Evolutionary conservation across 495 filamentous ascomycete species (phyloP).

Genomic region (Penicillium arizonense): DNA sequence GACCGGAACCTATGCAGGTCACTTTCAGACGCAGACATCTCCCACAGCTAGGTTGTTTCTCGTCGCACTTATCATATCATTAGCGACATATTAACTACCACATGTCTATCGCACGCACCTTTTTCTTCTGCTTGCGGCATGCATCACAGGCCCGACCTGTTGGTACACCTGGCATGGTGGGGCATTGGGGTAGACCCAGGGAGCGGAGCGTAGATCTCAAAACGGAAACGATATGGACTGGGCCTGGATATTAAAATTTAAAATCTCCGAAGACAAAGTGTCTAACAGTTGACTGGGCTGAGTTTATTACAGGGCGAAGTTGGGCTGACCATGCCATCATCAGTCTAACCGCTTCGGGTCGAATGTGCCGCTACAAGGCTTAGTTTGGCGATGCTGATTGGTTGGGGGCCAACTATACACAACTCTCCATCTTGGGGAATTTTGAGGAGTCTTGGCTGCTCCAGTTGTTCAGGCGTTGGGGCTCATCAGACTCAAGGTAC

Average conservation of each 20-base stretch:
- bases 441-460: no score
- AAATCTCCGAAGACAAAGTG: background rate
- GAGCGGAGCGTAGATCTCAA: slow-evolving; percentile 6
- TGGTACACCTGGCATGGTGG: slow-evolving; percentile 50
- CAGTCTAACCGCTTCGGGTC: slow-evolving; percentile 18
- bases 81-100: background rate
- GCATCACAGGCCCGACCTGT: slow-evolving; percentile 47
- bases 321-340: no score
- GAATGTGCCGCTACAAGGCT: slow-evolving; percentile 14
- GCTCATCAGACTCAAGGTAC: no score
- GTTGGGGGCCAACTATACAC: background rate
- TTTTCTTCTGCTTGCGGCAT: slow-evolving; percentile 54
- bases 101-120: slow-evolving; percentile 27
- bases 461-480: no score
- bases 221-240: background rate
- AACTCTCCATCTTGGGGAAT: no score
- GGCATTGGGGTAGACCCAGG: background rate
- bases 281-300: background rate
- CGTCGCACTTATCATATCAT: slow-evolving; percentile 36
- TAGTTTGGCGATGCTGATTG: slow-evolving; percentile 3
- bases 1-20: slow-evolving; percentile 44
- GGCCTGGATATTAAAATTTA: background rate
- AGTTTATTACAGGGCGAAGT: no score
- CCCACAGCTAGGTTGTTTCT: slow-evolving; percentile 39
- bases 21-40: slow-evolving; percentile 47